Base-by-base conservation (phyloP, 768 basidiomycete species). In the Kwoniella botswanensis region DNA sequence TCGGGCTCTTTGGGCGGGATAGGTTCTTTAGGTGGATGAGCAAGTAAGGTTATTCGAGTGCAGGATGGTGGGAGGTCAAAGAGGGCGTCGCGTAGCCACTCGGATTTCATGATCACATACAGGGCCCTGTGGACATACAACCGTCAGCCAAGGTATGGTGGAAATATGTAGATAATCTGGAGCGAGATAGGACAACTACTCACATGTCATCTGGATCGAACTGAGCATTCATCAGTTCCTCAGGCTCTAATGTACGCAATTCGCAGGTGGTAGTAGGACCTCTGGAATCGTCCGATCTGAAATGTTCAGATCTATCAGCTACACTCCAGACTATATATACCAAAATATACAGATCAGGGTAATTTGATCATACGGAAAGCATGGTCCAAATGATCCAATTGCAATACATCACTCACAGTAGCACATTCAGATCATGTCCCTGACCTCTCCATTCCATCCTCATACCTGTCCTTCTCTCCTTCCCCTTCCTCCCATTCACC, bases 21-120 rank as follows among this genome's bases (percentile, higher is more conserved):
- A 12, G 66, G 62, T n/a, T 63, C 57, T 24, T 70, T 64, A 0
- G 88, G 86, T 1, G 93, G 92, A 64, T 90, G 90, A 55, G 91
- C 89, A 26, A 92, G 88, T 82, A 98, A 89, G 0, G 91, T 92
- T 21, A 98, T 86, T 70, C 90, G 92, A 54, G 93, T 90, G 80
- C 91, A 93, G 0, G 93, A 92, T 18, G 93, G 88, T 75, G 98
- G 94, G 15, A 99, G 86, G 79, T 98, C 96, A 12, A 90, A 90
- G 15, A 98, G 87, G 0, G 95, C 94, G 70, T 97, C 94, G 54
- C 92, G 90, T 43, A 98, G 90, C 93, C 94, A 95, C 5, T 92
- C 94, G 2, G 95, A 96, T 88, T 93, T 94, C 79, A 97, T 88
- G 75, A 95, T 94, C 52, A 94, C 89, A 83, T 91, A 91, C 35